Evolutionary conservation across 768 basidiomycete species (phyloP).

Genomic region (Sarcodon aspratus): DNA sequence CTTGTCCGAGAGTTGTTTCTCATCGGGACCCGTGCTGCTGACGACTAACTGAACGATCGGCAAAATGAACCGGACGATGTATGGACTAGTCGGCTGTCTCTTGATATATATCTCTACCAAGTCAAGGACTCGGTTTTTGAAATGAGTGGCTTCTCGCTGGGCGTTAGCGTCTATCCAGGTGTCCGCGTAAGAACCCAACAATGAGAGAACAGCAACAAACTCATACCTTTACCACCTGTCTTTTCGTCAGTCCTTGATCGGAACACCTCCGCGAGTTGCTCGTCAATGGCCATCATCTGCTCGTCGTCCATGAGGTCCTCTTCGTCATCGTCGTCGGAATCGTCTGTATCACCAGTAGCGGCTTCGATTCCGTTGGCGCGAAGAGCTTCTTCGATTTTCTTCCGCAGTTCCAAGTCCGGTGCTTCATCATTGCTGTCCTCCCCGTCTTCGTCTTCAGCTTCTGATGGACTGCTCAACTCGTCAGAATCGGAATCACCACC

Average conservation of each 20-base stretch:
- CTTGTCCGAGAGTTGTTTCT: slow-evolving; percentile 85
- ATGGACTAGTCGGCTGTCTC: slow-evolving; percentile 64
- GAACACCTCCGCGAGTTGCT: slow-evolving; percentile 85
- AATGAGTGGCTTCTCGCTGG: slow-evolving; percentile 86
- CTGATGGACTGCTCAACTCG: slow-evolving; percentile 12
- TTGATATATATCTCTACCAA: slow-evolving; percentile 81
- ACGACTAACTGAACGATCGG: slow-evolving; percentile 72
- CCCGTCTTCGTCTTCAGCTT: slow-evolving; percentile 20
- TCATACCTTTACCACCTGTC: slow-evolving; percentile 55
- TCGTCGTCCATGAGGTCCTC: slow-evolving; percentile 89
- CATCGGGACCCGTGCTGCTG: slow-evolving; percentile 51
- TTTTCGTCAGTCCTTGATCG: slow-evolving; percentile 48
- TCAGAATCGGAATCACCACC: slow-evolving; percentile 22
- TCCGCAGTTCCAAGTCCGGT: slow-evolving; percentile 50
- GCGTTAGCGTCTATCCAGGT: slow-evolving; percentile 43
- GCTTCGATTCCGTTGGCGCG: slow-evolving; percentile 47
- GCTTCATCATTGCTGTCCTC: slow-evolving; percentile 35
- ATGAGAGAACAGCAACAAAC: neutral
- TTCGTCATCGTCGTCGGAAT: slow-evolving; percentile 40
- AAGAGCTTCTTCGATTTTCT: slow-evolving; percentile 54
- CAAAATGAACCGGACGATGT: slow-evolving; percentile 53
- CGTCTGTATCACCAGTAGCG: slow-evolving; percentile 31
- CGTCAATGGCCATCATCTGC: slow-evolving; percentile 95
- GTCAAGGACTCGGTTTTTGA: slow-evolving; percentile 93
- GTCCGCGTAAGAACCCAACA: neutral